Evolutionary conservation across 2,329 filamentous ascomycete genomes (phyloP), one percentile per base, ranked within the genome.

Genomic region (Colletotrichum falcatum): DNA sequence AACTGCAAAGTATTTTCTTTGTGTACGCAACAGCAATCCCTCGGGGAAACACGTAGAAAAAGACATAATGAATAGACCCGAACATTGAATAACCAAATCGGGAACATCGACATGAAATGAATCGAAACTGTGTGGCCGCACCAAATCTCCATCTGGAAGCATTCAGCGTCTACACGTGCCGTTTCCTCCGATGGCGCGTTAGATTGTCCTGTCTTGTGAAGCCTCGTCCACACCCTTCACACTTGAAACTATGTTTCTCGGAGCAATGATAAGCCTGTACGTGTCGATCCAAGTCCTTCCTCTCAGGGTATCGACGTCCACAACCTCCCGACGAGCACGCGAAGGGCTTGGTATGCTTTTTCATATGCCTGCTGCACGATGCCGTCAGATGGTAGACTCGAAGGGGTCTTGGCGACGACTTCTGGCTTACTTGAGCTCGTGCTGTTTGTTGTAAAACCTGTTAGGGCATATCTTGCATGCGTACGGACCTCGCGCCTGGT

Each of bases 201-300:
- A 37, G 30, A 5, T 68, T 48, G 46, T 71, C 68, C 26, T 14
- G 23, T 28, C 68, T 53, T 0, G 35, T 59, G 11, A 68, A 63
- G 3, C 0, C 6, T 26, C 23, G 6, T 11, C 14, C 14, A 12
- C 68, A 71, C 0, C 20, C n/a, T 1, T 30, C 7, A n/a, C 68
- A 71, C 26, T 44, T 16, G 16, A 26, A 30, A 7, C 1, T 0
- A 14, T 2, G 1, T 33, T 20, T 20, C 2, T 56, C 26, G 14
- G 1, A 11, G 2, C 0, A 37, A 5, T 68, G 65, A 14, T 33
- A 18, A 1, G 3, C 5, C 0, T 11, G n/a, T 1, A 59, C 35
- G 16, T 66, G 66, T 12, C 66, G 16, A 0, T 9, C 7, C 7
- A 55, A n/a, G 23, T 51, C 66, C 18, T 35, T 61, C 8, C 30